A percentile compares a stretch with the other conserved stretches of the same genome.
Evolutionary conservation across 495 filamentous ascomycete genomes (phyloP).

Genomic region (Sabuloglossum arenarium): DNA sequence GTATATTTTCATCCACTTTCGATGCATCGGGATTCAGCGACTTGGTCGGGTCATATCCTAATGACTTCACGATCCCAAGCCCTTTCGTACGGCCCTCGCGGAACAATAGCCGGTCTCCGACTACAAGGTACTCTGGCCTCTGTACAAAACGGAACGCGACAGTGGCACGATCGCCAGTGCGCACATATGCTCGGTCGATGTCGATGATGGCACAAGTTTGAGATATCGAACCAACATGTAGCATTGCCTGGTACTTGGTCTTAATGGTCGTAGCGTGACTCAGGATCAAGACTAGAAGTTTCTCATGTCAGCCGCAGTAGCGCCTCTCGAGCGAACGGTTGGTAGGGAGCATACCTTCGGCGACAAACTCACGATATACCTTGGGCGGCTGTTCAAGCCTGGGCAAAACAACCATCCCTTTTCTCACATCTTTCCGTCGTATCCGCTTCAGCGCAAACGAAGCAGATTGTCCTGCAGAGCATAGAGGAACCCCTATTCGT

Average conservation of each 20-base stretch:
- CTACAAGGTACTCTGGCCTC: slow-evolving; percentile 78
- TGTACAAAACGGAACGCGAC: slow-evolving; percentile 94
- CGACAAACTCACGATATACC: slow-evolving; percentile 81
- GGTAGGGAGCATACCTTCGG: slow-evolving; percentile 43
- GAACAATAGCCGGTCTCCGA: slow-evolving; percentile 80
- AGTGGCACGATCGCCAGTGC: slow-evolving; percentile 76
- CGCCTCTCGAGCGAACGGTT: not conserved
- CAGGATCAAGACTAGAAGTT: slow-evolving; percentile 56
- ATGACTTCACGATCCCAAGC: slow-evolving; percentile 75
- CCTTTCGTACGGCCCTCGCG: slow-evolving; percentile 92
- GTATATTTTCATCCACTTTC: not conserved
- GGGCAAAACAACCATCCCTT: slow-evolving; percentile 92
- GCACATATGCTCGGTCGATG: slow-evolving; percentile 86
- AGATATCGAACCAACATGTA: slow-evolving; percentile 86
- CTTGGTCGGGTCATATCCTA: slow-evolving; percentile 60
- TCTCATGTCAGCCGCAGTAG: not conserved
- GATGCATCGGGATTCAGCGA: slow-evolving; percentile 26
- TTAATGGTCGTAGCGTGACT: slow-evolving; percentile 98
- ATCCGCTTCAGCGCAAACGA: slow-evolving; percentile 79
- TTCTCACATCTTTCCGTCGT: slow-evolving; percentile 79
- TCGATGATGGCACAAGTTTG: slow-evolving; percentile 97
- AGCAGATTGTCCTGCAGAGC: slow-evolving; percentile 79
- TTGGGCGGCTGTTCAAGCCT: slow-evolving; percentile 57
- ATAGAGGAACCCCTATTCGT: slow-evolving; percentile 72
- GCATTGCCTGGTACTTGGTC: slow-evolving; percentile 94